Conservation (phyloP, 2,329 filamentous ascomycete genomes). For the Lachnellula subtilissima region DNA sequence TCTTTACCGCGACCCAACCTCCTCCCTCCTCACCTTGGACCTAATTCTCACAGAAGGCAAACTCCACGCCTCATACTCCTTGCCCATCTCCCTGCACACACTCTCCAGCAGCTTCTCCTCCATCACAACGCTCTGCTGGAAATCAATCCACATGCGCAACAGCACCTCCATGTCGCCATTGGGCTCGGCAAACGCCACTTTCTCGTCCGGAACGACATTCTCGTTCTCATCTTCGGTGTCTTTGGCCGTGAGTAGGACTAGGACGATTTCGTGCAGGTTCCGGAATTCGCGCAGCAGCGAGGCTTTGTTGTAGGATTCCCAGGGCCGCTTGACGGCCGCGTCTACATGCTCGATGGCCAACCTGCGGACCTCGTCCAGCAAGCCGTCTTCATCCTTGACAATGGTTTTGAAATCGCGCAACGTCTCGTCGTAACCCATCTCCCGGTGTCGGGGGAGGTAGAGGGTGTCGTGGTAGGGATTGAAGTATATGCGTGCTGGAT, state of each 20-base stretch:
- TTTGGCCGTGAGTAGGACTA: constrained; percentile 16
- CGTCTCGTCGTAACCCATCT: constrained; percentile 32
- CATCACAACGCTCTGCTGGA: constrained; percentile 22
- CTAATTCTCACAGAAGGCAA: constrained; percentile 26
- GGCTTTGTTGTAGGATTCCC: constrained; percentile 49
- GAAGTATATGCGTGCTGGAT: constrained; percentile 19
- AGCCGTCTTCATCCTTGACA: constrained; percentile 28
- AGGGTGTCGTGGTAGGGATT: constrained; percentile 16
- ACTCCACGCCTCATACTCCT: constrained; percentile 18
- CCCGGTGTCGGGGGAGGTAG: constrained; percentile 32
- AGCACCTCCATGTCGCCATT: constrained; percentile 18
- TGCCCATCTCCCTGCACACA: constrained; percentile 17
- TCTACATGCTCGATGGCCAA: constrained; percentile 45
- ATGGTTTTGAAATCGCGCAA: constrained; percentile 39
- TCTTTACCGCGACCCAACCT: not conserved
- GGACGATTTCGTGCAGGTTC: constrained; percentile 23
- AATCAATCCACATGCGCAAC: constrained; percentile 26
- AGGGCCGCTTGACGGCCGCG: constrained; percentile 40
- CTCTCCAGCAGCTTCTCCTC: constrained; percentile 25
- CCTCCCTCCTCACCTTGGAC: constrained; percentile 6
- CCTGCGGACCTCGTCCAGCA: constrained; percentile 33
- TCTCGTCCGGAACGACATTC: not conserved
- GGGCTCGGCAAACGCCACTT: constrained; percentile 18
- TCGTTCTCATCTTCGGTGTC: not conserved
- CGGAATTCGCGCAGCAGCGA: constrained; percentile 40